Evolutionary conservation across 2,329 filamentous ascomycete genomes (phyloP).

Genomic region (Exophiala aquamarina): DNA sequence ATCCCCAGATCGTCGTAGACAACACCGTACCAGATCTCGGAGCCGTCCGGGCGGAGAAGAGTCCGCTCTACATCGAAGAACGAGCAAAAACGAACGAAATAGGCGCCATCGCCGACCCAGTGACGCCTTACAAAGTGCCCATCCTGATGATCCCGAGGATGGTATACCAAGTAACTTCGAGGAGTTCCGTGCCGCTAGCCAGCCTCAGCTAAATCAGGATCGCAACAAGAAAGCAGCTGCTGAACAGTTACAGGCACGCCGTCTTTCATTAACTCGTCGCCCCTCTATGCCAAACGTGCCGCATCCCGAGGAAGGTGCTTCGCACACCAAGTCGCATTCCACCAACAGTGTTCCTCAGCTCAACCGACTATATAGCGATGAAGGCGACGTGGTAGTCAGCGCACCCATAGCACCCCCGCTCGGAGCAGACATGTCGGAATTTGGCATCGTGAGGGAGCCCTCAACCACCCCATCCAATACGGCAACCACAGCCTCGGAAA

Average conservation of each 20-base stretch:
- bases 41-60: slow-evolving; percentile 35
- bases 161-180: slow-evolving; percentile 1
- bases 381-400: slow-evolving; percentile 45
- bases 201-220: slow-evolving; percentile 52
- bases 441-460: slow-evolving; percentile 43
- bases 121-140: slow-evolving; percentile 13
- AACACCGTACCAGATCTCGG: slow-evolving; percentile 33
- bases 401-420: slow-evolving; percentile 49
- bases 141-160: slow-evolving; percentile 17
- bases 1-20: slow-evolving; percentile 48
- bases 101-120: slow-evolving; percentile 18
- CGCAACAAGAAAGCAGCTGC: slow-evolving; percentile 75
- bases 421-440: slow-evolving; percentile 44
- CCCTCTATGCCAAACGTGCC: slow-evolving; percentile 79
- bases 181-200: slow-evolving; percentile 14
- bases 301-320: slow-evolving; percentile 60
- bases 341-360: slow-evolving; percentile 28
- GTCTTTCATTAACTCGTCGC: slow-evolving; percentile 77
- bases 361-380: slow-evolving; percentile 37
- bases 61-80: slow-evolving; percentile 11
- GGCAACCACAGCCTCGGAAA: slow-evolving; percentile 54
- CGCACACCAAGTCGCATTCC: slow-evolving; percentile 40
- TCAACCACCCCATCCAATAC: slow-evolving; percentile 73
- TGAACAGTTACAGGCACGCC: slow-evolving; percentile 82
- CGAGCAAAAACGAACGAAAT: slow-evolving; percentile 16